A percentile compares a stretch with the other conserved stretches of the same genome.
Conservation (phyloP, 805 yeast species). For the Ogataea wickerhamii region DNA sequence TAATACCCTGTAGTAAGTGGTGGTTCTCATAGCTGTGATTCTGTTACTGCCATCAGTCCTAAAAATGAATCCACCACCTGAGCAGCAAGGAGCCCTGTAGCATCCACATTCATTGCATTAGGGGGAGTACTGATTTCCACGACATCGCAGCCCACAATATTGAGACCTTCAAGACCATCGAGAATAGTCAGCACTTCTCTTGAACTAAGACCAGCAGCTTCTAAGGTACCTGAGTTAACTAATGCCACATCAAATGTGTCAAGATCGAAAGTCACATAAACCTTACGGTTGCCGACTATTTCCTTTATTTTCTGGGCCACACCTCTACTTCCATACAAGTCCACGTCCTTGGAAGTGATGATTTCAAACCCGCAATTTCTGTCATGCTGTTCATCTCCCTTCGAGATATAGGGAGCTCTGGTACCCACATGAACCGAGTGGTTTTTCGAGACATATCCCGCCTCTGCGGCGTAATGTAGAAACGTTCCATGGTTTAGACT, state of each 20-base stretch:
- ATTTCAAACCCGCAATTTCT: constrained; percentile 45
- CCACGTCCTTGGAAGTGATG: constrained; percentile 47
- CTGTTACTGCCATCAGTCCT: constrained; percentile 40
- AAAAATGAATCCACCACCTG: constrained; percentile 53
- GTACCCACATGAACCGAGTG: constrained; percentile 59
- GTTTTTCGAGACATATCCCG: constrained; percentile 51
- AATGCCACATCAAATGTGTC: constrained; percentile 73
- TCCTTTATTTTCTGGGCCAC: constrained; percentile 36
- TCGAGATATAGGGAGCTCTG: constrained; percentile 54
- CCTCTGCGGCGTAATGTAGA: constrained; percentile 65
- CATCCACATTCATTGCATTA: constrained; percentile 55
- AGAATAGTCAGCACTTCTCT: constrained; percentile 45
- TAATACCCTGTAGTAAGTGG: too few relatives aligned
- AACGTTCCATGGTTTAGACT: constrained; percentile 62
- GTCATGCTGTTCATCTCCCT: constrained; percentile 41
- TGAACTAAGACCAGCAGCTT: constrained; percentile 68
- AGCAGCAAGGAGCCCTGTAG: constrained; percentile 63
- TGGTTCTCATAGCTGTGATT: too few relatives aligned
- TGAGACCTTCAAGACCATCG: constrained; percentile 56
- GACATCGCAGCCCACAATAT: constrained; percentile 70
- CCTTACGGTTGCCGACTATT: constrained; percentile 38
- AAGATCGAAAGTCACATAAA: constrained; percentile 46
- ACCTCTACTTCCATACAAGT: constrained; percentile 34
- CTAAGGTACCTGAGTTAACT: constrained; percentile 80
- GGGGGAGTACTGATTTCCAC: constrained; percentile 69